phyloP scores from a whole-genome alignment of 75 land plant species.

The Cryptomeria japonica region DNA sequence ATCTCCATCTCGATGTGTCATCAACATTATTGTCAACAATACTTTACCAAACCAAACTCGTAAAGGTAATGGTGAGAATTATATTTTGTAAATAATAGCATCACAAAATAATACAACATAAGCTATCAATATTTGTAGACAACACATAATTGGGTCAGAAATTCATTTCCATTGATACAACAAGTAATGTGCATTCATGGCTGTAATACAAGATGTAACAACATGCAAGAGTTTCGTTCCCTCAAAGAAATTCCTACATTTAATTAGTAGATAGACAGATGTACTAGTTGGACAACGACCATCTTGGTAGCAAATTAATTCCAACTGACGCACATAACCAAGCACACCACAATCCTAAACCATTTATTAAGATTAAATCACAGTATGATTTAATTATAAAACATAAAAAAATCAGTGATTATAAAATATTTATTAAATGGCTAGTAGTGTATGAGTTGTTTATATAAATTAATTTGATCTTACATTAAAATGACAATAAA shows the following conservation, averaged over 20 bases:
- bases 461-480: background rate
- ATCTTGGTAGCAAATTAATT: background rate
- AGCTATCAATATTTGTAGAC: too few species aligned
- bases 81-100: background rate
- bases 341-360: background rate
- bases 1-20: background rate
- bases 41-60: background rate
- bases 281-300: background rate
- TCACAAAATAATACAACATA: background rate
- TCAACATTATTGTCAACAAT: background rate
- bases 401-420: background rate
- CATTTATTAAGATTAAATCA: background rate
- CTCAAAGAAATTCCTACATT: background rate
- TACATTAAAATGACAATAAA: background rate
- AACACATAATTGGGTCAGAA: background rate
- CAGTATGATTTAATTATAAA: background rate
- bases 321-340: background rate
- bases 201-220: background rate
- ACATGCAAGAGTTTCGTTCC: background rate
- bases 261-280: background rate
- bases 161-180: background rate
- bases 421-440: background rate
- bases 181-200: background rate
- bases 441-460: background rate
- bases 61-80: background rate